phyloP scores from a whole-genome alignment of 2,329 filamentous ascomycete genomes.

The Tolypocladium inflatum region DNA sequence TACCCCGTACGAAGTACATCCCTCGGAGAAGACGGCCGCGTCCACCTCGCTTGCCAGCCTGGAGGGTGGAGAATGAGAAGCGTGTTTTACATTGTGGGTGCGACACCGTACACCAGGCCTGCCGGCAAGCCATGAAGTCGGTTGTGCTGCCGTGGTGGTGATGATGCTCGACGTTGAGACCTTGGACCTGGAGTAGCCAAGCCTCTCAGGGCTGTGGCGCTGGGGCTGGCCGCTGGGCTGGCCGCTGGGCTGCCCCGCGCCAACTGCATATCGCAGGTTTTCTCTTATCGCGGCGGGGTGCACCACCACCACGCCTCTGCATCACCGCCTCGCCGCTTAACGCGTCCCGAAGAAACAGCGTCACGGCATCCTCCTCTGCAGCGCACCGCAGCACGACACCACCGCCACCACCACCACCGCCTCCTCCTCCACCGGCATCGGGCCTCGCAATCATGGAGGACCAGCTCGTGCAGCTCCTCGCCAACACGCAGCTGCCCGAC shows the following conservation, averaged over 20 bases:
- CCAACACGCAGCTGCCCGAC: conserved; percentile 71
- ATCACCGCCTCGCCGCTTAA: neutral
- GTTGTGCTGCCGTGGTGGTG: no score
- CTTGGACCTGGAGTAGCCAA: no score
- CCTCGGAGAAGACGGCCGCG: no score
- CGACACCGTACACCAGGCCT: no score
- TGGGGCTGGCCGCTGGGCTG: neutral
- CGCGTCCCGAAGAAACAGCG: neutral
- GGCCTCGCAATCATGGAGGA: conserved; percentile 61
- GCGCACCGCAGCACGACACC: conserved; percentile 10
- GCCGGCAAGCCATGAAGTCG: no score
- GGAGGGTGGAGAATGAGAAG: no score
- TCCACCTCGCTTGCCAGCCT: no score
- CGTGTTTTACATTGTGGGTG: no score
- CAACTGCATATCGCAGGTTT: neutral
- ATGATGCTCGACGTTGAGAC: no score
- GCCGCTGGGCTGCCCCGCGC: neutral
- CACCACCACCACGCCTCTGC: neutral
- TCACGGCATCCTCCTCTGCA: neutral
- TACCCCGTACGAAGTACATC: no score
- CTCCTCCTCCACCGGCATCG: neutral
- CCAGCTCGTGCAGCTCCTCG: conserved; percentile 79
- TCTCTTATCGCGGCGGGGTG: neutral
- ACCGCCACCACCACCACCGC: neutral
- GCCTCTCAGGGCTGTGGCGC: neutral